Evolutionary conservation across 352 stramenopile species (phyloP), one percentile per base, ranked within the genome.

Genomic region (Phytophthora podocarpi): DNA sequence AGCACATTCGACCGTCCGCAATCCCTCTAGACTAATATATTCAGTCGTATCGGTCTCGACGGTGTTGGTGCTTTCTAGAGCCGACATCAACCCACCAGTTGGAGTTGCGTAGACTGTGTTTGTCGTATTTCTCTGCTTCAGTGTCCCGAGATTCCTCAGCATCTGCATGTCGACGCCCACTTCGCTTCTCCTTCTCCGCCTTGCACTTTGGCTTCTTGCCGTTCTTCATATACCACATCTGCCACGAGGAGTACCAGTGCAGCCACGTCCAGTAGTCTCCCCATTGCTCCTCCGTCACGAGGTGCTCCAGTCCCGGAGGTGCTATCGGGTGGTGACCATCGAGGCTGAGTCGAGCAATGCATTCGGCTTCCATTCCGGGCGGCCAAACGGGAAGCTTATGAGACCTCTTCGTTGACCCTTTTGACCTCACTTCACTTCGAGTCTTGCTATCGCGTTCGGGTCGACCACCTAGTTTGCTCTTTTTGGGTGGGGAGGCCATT

Each of bases 201-300:
- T 46, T 62, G 13, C 35, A 39, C 15, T 69, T 69, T 32, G 40
- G 41, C 27, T 68, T 59, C 52, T 79, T 78, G 37, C 39, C 59
- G 21, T 79, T 73, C 30, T 81, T 71, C 49, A 87, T 49, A 39
- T 87, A 87, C 75, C 78, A 87, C 28, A 89, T 54, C 27, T 89
- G 79, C 79, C 79, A 87, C 27, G 72, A 82, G 0, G 79, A 87
- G 49, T 87, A 89, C 79, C 80, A 89, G 36, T 87, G 76, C 39
- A 89, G 48, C 77, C 80, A 89, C 18, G 62, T 80, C 77, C 79
- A 89, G 54, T 89, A 89, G 16, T 89, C 77, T 0, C 64, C 41
- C 65, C 76, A 67, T 39, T 89, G 72, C 23, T 79, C 53, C 15
- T 87, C 67, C 5, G 74, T 82, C 34, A 87, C 78, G 5, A 89